Evolutionary conservation across 208 protist genomes (phyloP), one percentile per base, ranked within the genome.

Genomic region (Leishmania turanica): DNA sequence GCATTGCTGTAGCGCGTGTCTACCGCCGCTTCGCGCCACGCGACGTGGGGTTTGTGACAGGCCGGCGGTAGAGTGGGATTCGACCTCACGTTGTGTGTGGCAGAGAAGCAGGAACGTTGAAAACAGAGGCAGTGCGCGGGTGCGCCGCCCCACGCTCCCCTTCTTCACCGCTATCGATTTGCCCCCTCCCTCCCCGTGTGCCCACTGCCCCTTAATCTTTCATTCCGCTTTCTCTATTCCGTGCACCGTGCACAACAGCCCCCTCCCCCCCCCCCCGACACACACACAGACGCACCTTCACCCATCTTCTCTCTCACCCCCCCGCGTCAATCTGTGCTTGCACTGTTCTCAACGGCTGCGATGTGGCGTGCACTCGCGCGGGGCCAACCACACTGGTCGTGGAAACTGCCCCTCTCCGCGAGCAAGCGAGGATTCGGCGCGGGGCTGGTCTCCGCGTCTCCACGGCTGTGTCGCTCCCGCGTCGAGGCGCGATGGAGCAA

Each of bases 401-500:
- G 68, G 68, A 6, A 17, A 15, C 37, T 72, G 68, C 2, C 40
- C 27, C 68, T 47, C 40, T 51, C 24, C 7, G 42, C 37, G 68
- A 72, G 49, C 49, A 62, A 60, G 71, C 71, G 71, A n/a, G 49
- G 49, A 54, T 45, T 75, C 71, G 45, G 49, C 54, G 54, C 9
- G n/a, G 73, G 51, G 53, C 24, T 65, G 2, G 8, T 77, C 24
- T 65, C 53, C 49, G 9, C 21, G 1, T 65, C 73, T 34, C 34
- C 56, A 77, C n/a, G 31, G 54, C 49, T 79, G 42, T n/a, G 60
- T 49, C 58, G 76, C 62, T 71, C 58, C 45, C 76, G 76, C 45
- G 27, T 79, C 6, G 76, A 79, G 45, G 76, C 62, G 11, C 60
- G 27, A 47, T 79, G 76, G 76, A 79, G 76, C 60, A 68, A n/a